These are phyloP conservation scores for Colletotrichum sublineola DNA, from an alignment of 2,329 filamentous ascomycete species.

Conservation along the genomic window DNA sequence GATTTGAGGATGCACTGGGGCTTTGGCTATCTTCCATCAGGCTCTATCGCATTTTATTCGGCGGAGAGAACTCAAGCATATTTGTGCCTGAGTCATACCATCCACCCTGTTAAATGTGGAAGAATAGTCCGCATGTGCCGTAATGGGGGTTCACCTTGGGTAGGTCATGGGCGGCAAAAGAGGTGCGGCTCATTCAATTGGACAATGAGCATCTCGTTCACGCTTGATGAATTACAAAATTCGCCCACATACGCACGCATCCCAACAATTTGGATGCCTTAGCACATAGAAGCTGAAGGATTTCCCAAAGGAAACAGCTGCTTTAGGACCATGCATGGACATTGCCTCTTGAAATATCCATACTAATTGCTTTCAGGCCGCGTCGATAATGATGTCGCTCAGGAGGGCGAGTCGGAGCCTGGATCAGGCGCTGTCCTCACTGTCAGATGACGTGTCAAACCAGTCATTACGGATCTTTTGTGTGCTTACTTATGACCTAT, in stretches of 20 bases:
- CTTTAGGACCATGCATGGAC: background rate
- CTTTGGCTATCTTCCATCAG: background rate
- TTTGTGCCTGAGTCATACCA: background rate
- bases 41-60: background rate
- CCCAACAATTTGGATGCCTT: constrained; percentile 3
- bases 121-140: background rate
- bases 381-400: background rate
- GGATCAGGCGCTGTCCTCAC: background rate
- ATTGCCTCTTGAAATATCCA: constrained; percentile 3
- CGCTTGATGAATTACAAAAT: background rate
- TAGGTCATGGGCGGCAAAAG: constrained; percentile 14
- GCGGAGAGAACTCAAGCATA: background rate
- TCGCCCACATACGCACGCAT: background rate
- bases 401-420: background rate
- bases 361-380: background rate
- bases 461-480: background rate
- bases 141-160: background rate
- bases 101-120: background rate
- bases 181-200: background rate
- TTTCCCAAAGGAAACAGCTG: background rate
- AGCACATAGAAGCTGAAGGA: background rate
- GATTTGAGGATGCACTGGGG: background rate
- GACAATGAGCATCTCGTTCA: background rate
- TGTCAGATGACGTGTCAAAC: constrained; percentile 3
- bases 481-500: background rate